phyloP scores from a whole-genome alignment of 495 filamentous ascomycete genomes.

The Paragyromitra xinjiangensis region DNA sequence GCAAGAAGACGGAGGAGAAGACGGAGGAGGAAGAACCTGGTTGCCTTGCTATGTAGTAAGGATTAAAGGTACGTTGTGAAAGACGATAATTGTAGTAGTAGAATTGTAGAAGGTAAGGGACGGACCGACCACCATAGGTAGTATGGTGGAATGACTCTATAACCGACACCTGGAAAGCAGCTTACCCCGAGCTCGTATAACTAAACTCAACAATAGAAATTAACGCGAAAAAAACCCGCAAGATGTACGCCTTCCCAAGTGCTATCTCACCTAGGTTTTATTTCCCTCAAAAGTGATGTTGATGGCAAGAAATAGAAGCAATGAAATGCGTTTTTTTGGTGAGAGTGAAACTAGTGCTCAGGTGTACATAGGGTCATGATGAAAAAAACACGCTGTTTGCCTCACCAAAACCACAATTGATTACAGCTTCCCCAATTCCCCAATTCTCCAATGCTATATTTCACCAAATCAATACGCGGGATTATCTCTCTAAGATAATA shows the following conservation, averaged over 20 bases:
- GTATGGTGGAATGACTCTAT: background rate
- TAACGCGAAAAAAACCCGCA: background rate
- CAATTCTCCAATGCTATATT: background rate
- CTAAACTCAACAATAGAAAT: background rate
- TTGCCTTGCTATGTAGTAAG: background rate
- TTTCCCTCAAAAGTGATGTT: background rate
- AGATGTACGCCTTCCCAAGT: background rate
- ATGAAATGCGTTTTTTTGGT: background rate
- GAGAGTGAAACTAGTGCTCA: constrained; percentile 1
- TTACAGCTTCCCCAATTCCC: background rate
- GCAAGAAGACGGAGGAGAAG: background rate
- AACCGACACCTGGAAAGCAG: background rate
- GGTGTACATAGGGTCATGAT: background rate
- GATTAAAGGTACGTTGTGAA: too few relatives aligned
- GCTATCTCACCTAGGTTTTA: background rate
- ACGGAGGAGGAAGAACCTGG: background rate
- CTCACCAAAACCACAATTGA: too few relatives aligned
- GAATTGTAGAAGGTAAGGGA: too few relatives aligned
- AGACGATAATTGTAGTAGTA: too few relatives aligned
- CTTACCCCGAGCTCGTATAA: background rate
- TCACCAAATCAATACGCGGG: background rate
- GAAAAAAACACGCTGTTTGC: constrained; percentile 1
- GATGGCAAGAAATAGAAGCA: background rate
- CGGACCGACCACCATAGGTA: too few relatives aligned
- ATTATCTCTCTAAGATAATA: background rate